Evolutionary conservation across 2,329 filamentous ascomycete species (phyloP).

Genomic region (Emydomyces testavorans): DNA sequence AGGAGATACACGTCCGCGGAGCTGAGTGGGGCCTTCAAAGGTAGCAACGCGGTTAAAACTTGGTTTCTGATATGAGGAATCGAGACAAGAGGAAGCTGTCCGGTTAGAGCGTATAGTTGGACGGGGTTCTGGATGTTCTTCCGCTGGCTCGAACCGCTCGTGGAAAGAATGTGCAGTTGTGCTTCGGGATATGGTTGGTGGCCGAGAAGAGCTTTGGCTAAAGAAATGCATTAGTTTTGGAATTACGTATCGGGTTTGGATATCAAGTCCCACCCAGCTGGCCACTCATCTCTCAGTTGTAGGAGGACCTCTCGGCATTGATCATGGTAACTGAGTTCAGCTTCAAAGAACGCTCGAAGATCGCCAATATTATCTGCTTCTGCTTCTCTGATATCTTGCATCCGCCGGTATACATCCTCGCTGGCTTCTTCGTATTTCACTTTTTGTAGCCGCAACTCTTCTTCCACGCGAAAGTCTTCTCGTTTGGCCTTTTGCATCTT

Average conservation of each 20-base stretch:
- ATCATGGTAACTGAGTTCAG: conserved; percentile 83
- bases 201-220: conserved; percentile 26
- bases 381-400: conserved; percentile 92
- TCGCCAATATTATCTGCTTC: conserved; percentile 74
- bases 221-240: neutral
- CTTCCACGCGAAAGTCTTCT: conserved; percentile 85
- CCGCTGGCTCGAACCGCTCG: conserved; percentile 46
- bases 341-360: conserved; percentile 69
- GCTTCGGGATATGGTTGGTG: conserved; percentile 45
- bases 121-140: conserved; percentile 40
- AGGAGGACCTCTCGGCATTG: conserved; percentile 73
- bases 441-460: conserved; percentile 80
- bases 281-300: conserved; percentile 58
- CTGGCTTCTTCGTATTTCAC: conserved; percentile 93
- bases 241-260: neutral
- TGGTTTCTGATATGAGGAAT: conserved; percentile 33
- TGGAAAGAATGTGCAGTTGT: conserved; percentile 54
- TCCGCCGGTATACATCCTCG: conserved; percentile 80
- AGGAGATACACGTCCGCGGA: conserved; percentile 44
- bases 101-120: conserved; percentile 42
- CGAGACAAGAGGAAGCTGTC: conserved; percentile 24
- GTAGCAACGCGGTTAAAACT: conserved; percentile 43
- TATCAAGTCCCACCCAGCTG: conserved; percentile 42
- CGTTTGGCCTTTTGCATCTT: conserved; percentile 92
- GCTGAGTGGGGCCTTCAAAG: conserved; percentile 47